These are phyloP conservation scores for Albugo laibachii DNA, from an alignment of 352 stramenopile genomes.

Conservation along the genomic window DNA sequence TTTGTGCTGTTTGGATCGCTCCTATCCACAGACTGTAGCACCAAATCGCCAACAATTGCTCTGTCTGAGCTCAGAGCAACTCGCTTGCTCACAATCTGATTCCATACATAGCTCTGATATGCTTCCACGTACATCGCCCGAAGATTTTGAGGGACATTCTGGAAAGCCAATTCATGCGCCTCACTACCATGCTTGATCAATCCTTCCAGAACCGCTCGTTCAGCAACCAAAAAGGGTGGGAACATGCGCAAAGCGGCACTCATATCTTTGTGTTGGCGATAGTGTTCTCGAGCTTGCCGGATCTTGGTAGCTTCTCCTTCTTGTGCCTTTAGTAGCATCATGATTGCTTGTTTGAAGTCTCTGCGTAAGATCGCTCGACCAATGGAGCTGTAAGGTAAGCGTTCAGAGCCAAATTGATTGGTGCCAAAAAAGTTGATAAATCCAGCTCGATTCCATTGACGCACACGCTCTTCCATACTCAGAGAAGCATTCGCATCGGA, in stretches of 20 bases:
- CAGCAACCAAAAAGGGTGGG: conserved; percentile 41
- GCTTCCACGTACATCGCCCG: conserved; percentile 44
- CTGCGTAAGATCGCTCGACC: conserved; percentile 85
- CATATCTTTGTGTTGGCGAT: conserved; percentile 68
- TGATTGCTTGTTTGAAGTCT: conserved; percentile 84
- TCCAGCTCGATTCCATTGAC: conserved; percentile 33
- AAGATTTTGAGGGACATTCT: conserved; percentile 34
- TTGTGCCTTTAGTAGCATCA: conserved; percentile 80
- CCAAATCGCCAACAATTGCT: conserved; percentile 80
- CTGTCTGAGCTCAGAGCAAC: conserved; percentile 37
- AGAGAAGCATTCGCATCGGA: conserved; percentile 28
- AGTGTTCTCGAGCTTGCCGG: conserved; percentile 49
- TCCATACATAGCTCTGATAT: conserved; percentile 92
- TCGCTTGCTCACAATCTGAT: conserved; percentile 83
- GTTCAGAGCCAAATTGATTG: conserved; percentile 84
- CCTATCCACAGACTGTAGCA: conserved; percentile 13
- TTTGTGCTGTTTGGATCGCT: neutral
- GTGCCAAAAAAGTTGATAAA: conserved; percentile 97
- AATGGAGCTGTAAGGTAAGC: conserved; percentile 62
- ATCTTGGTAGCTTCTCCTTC: conserved; percentile 71
- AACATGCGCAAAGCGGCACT: conserved; percentile 53
- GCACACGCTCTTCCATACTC: conserved; percentile 15
- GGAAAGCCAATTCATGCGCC: conserved; percentile 47
- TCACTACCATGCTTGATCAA: conserved; percentile 55
- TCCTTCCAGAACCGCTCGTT: conserved; percentile 52